Evolutionary conservation across 495 filamentous ascomycete genomes (phyloP), one percentile per base, ranked within the genome.

Genomic region (Tuber brumale): DNA sequence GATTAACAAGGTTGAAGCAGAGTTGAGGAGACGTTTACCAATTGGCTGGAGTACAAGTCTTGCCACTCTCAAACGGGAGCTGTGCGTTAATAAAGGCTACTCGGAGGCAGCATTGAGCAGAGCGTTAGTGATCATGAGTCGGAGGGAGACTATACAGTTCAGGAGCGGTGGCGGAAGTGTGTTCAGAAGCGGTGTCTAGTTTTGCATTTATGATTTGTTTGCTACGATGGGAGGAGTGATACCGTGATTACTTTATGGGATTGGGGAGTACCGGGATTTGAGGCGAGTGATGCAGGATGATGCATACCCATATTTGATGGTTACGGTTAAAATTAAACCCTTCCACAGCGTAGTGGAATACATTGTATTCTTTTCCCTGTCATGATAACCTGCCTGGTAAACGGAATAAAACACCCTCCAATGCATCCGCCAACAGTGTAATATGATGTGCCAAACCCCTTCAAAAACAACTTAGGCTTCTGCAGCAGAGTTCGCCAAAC

Each of bases 21-120:
- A 98, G 86, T 86, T 99, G 77, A 90, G 92, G 84, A 88, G 93
- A 74, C 87, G 95, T 35, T 86, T 99, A 76, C 95, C 96, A 23
- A 94, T 98, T 78, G 96, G 96, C 19, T 98, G 94, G 94, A 94
- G 91, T 80, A 97, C 94, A 21, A 96, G 92, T 78, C 84, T 97
- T 71, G 92, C 92, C 0, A 97, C 93, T 6, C 84, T 99, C 72
- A 90, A 91, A 74, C 89, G 94, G 69, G 95, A 98, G 85, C 92
- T 99, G 85, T 93, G 96, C 39, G 94, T 95, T 79, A 90, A 90
- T 42, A 91, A 92, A 80, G 93, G 93, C 10, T 97, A 93, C 85
- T 91, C 88, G 80, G 96, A 99, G 85, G 89, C 92, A 81, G 91
- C 92, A 31, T 86, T 99, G 21, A 92, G 92, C 69, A 87, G 95